Evolutionary conservation across 805 yeast species (phyloP).

Genomic region (Pichia pseudocactophila): DNA sequence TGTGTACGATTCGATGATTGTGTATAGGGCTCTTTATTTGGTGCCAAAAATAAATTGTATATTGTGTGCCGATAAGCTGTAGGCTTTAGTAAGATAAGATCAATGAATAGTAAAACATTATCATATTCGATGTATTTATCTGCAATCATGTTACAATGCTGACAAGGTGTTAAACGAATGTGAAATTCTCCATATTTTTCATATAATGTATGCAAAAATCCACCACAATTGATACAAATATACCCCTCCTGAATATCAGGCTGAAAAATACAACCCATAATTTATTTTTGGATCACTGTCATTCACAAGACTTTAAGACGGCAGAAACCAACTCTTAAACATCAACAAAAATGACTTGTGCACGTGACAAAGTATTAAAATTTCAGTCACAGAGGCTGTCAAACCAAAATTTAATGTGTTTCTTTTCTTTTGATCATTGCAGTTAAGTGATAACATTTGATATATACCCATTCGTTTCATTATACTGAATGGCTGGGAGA

Average conservation of each 20-base stretch:
- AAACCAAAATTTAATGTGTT: no score
- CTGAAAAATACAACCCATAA: background rate
- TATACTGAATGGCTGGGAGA: slow-evolving; percentile 14
- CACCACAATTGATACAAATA: slow-evolving; percentile 79
- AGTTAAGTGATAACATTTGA: no score
- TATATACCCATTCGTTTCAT: no score
- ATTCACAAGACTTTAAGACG: no score
- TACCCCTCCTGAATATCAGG: background rate
- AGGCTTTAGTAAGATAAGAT: slow-evolving; percentile 72
- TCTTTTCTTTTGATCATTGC: no score
- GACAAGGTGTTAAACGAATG: slow-evolving; percentile 71
- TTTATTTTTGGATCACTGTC: no score
- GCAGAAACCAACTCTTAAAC: no score
- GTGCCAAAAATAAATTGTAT: slow-evolving; percentile 45
- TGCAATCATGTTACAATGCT: slow-evolving; percentile 60
- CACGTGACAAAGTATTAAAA: no score
- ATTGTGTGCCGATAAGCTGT: slow-evolving; percentile 85
- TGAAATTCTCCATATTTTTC: slow-evolving; percentile 68
- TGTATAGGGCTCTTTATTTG: background rate
- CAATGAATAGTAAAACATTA: slow-evolving; percentile 73
- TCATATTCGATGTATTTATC: slow-evolving; percentile 92
- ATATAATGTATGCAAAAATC: slow-evolving; percentile 55
- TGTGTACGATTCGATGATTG: slow-evolving; percentile 1
- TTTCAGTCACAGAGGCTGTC: no score
- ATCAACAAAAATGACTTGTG: no score